phyloP scores from a whole-genome alignment of 768 basidiomycete genomes.

The Crucibulum laeve region DNA sequence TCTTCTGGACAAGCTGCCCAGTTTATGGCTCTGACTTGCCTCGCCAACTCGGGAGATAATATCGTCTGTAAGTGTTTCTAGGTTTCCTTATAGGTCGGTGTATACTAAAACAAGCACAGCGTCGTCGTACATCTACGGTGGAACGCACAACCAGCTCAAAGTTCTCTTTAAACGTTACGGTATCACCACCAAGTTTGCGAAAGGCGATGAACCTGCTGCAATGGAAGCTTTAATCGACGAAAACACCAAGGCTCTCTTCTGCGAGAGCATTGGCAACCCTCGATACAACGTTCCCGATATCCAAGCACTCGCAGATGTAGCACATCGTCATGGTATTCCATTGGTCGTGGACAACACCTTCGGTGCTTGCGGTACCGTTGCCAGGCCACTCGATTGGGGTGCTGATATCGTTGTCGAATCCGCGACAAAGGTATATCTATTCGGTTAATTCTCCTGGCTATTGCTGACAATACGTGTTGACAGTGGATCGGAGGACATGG shows the following conservation, averaged over 20 bases:
- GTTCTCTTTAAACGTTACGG: constrained; percentile 58
- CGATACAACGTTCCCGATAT: constrained; percentile 63
- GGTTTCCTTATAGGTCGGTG: constrained; percentile 65
- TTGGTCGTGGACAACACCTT: constrained; percentile 81
- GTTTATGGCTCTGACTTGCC: constrained; percentile 60
- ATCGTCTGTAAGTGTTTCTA: constrained; percentile 47
- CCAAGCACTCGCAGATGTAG: constrained; percentile 48
- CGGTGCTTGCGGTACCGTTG: constrained; percentile 59
- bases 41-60: constrained; percentile 68
- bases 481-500: constrained; percentile 87
- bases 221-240: constrained; percentile 69
- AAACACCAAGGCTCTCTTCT: constrained; percentile 70
- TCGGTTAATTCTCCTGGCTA: not conserved
- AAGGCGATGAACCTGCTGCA: constrained; percentile 44
- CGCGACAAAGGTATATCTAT: not conserved
- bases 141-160: constrained; percentile 76
- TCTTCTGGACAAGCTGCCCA: constrained; percentile 76
- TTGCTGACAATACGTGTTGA: constrained; percentile 50
- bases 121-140: not conserved
- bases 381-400: constrained; percentile 66
- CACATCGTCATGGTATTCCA: constrained; percentile 68
- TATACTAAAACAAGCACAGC: no score
- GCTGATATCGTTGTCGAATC: constrained; percentile 73
- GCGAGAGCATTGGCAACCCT: constrained; percentile 78
- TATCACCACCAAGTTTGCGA: constrained; percentile 61